Evolutionary conservation across 257 asterid genomes (phyloP), one percentile per base, ranked within the genome.

Genomic region (Nicotiana knightiana): DNA sequence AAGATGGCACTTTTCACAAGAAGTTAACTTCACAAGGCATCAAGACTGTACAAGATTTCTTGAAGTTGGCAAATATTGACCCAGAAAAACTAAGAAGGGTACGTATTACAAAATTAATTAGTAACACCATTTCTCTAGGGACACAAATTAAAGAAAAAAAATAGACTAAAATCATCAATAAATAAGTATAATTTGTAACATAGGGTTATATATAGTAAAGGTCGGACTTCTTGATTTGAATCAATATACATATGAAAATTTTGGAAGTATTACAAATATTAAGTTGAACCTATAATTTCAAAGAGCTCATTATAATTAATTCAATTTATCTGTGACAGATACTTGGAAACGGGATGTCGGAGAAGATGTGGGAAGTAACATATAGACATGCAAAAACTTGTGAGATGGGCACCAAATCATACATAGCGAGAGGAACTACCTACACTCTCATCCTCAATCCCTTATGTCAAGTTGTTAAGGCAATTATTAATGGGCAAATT

Each of bases 311-410:
- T 12, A 9, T 32, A 28, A 77, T 55, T 55, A 0, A 7, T 1
- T 26, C 3, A 59, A 57, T 16, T 33, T 58, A 1, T 58, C 9
- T 17, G 6, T 71, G 17, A 55, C 88, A 93, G 96, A 88, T 88
- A 77, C 83, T 93, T 16, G 96, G 96, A 79, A 59, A 16, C 24
- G 97, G 92, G 78, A 93, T 91, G 96, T 93, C 97, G 11, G 94
- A 91, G 61, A 93, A 81, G 86, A 91, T 86, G 91, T 91, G 97
- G 97, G 88, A 89, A 10, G 88, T 75, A 30, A 90, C 93, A 0
- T 33, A 87, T 26, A 87, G 59, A 63, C 97, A 93, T 87, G 97
- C 97, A 0, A 86, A 87, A 89, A 87, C 81, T 51, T 93, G 97
- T 86, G 90, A 68, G 15, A 82, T 88, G 90, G 96, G 96, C 16